These are phyloP conservation scores for Suillus cothurnatus DNA, from an alignment of 768 basidiomycete species.

Conservation along the genomic window DNA sequence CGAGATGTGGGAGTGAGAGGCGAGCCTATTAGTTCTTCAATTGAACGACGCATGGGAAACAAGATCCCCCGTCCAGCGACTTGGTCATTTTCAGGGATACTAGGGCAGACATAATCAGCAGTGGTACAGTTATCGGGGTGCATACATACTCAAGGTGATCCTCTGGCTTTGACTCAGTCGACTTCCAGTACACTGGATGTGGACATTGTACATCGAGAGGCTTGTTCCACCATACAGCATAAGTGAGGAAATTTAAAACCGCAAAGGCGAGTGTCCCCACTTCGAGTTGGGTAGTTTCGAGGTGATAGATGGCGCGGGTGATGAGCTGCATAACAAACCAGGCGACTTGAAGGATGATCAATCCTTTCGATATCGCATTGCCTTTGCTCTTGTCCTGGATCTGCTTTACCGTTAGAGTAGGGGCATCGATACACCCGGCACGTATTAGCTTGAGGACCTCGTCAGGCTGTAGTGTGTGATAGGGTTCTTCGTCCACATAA, in stretches of 20 bases:
- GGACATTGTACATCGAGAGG: background rate
- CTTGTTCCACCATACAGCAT: background rate
- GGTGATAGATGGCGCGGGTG: background rate
- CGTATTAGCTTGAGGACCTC: background rate
- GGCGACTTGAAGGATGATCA: background rate
- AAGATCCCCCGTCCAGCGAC: background rate
- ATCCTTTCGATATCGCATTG: background rate
- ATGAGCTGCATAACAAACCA: background rate
- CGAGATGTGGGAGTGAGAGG: background rate
- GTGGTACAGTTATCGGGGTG: background rate
- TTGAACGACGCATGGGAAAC: no score
- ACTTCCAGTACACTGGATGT: background rate
- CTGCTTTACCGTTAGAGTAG: background rate
- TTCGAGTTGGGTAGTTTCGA: background rate
- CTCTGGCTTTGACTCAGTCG: background rate
- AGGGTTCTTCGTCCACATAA: background rate
- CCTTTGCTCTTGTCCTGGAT: background rate
- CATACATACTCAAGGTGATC: background rate
- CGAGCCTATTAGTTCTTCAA: background rate
- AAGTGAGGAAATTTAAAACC: background rate
- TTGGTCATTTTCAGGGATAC: background rate
- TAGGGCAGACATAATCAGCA: background rate
- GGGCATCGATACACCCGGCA: background rate
- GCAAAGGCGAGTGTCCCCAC: background rate
- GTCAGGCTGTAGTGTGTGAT: background rate